Evolutionary conservation across 2,329 filamentous ascomycete species (phyloP).

Genomic region (Leptodontidium sp.): DNA sequence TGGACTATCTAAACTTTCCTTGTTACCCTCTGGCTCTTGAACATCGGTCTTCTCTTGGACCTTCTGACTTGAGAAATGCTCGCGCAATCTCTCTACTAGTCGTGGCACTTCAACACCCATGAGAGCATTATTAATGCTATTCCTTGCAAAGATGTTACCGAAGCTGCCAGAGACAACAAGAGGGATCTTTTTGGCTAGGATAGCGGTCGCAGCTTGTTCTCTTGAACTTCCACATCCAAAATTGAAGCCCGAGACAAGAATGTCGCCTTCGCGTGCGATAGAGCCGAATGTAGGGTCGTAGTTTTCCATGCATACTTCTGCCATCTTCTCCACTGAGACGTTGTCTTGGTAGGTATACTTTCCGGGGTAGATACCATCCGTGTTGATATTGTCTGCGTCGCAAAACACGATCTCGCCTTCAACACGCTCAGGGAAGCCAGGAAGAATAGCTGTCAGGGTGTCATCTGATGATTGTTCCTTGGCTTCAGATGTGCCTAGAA

Average conservation of each 20-base stretch:
- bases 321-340: slow-evolving; percentile 80
- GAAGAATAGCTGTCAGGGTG: slow-evolving; percentile 72
- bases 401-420: slow-evolving; percentile 88
- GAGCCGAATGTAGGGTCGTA: slow-evolving; percentile 78
- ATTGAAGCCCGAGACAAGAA: slow-evolving; percentile 87
- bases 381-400: slow-evolving; percentile 88
- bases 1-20: slow-evolving; percentile 59
- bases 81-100: slow-evolving; percentile 71
- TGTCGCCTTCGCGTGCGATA: slow-evolving; percentile 73
- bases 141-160: slow-evolving; percentile 82
- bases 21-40: slow-evolving; percentile 59
- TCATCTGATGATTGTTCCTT: slow-evolving; percentile 47
- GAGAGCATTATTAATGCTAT: slow-evolving; percentile 82
- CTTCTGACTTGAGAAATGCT: slow-evolving; percentile 57
- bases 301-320: slow-evolving; percentile 91
- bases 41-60: slow-evolving; percentile 51
- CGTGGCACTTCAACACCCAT: slow-evolving; percentile 75
- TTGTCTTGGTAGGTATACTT: slow-evolving; percentile 94
- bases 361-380: slow-evolving; percentile 90
- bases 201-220: slow-evolving; percentile 89
- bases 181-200: slow-evolving; percentile 81
- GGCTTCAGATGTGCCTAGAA: slow-evolving; percentile 40
- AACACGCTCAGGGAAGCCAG: slow-evolving; percentile 86
- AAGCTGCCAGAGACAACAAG: slow-evolving; percentile 84
- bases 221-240: slow-evolving; percentile 85